These are phyloP conservation scores for Ministeria vibrans DNA, from an alignment of 78 protist species.

Conservation along the genomic window DNA sequence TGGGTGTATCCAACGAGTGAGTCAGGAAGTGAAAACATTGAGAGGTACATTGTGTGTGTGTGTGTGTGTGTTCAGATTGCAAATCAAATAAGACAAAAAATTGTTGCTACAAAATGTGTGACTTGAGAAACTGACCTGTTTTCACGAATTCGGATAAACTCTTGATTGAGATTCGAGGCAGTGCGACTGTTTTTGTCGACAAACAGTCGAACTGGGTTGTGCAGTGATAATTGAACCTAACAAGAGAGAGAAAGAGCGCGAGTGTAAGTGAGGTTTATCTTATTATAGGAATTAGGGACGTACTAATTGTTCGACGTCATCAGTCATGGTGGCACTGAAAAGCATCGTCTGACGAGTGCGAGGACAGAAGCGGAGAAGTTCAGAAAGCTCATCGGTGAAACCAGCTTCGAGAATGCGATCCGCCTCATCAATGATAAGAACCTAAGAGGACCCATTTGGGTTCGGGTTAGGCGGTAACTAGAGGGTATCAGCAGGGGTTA, in stretches of 20 bases:
- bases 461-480: too few relatives aligned
- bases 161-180: slow-evolving; percentile 3
- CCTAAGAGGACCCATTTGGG: too few relatives aligned
- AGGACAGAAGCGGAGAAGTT: slow-evolving; percentile 19
- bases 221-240: slow-evolving; percentile 1
- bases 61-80: too few relatives aligned
- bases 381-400: slow-evolving; percentile 36
- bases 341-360: slow-evolving; percentile 73
- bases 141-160: slow-evolving; percentile 13
- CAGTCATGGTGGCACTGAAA: slow-evolving; percentile 80
- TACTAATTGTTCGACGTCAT: slow-evolving; percentile 42
- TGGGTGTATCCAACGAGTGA: background rate
- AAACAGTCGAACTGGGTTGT: slow-evolving; percentile 25
- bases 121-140: background rate
- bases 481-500: too few relatives aligned
- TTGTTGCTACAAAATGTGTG: background rate
- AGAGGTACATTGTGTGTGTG: too few relatives aligned
- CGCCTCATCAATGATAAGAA: slow-evolving; percentile 85
- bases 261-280: background rate
- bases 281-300: background rate
- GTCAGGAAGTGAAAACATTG: too few relatives aligned
- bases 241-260: background rate
- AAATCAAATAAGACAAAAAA: too few relatives aligned
- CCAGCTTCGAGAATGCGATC: slow-evolving; percentile 67
- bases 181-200: slow-evolving; percentile 15